A percentile compares a stretch with the other conserved stretches of the same genome.
Conservation (phyloP, 1,284 basidiomycete genomes). For the Pisolithus thermaeus region DNA sequence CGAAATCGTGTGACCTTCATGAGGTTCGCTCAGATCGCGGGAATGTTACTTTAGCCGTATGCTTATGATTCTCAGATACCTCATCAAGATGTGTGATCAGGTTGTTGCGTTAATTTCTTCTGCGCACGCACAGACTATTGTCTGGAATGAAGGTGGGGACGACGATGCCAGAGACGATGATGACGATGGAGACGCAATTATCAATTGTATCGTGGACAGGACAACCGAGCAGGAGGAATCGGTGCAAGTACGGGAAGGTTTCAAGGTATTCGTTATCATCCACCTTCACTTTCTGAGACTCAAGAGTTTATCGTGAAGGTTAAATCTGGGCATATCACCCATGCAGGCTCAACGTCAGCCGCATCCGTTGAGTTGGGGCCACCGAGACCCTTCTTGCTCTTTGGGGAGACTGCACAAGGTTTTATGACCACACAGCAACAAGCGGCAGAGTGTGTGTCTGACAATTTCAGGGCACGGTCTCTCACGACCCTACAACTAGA, state of each 20-base stretch:
- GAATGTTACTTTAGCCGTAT: background rate
- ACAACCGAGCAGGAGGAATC: conserved; percentile 51
- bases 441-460: background rate
- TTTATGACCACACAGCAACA: conserved; percentile 20
- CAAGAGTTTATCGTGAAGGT: background rate
- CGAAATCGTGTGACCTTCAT: conserved; percentile 57
- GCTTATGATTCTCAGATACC: conserved; percentile 30
- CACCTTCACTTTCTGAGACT: too few relatives aligned
- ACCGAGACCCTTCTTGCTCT: conserved; percentile 15
- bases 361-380: background rate
- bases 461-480: background rate
- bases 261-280: conserved; percentile 24
- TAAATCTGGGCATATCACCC: background rate
- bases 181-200: conserved; percentile 38
- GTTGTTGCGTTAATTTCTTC: conserved; percentile 38
- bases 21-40: conserved; percentile 32
- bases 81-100: conserved; percentile 48
- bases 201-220: conserved; percentile 46
- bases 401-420: conserved; percentile 24
- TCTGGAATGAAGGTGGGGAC: conserved; percentile 30
- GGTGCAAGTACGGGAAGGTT: conserved; percentile 33
- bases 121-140: conserved; percentile 32
- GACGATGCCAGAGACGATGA: conserved; percentile 17
- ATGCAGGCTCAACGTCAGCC: background rate
- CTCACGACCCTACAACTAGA: conserved; percentile 7